phyloP scores from a whole-genome alignment of 2,329 filamentous ascomycete species.

The Cercospora zeae-maydis region DNA sequence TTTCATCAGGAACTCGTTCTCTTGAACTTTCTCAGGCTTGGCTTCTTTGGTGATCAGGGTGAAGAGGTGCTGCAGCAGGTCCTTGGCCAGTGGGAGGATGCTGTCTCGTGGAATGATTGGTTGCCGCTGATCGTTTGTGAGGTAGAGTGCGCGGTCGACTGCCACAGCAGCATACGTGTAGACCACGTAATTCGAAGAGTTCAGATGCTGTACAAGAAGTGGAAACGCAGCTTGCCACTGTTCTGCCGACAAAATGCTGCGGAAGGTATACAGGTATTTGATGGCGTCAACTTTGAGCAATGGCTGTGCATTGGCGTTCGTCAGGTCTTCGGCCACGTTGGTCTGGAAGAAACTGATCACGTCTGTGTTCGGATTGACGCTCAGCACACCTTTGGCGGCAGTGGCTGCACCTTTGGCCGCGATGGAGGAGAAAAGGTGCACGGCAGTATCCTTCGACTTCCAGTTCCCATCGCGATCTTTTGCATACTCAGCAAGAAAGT shows the following conservation, averaged over 20 bases:
- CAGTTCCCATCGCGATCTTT: slow-evolving; percentile 69
- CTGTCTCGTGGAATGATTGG: slow-evolving; percentile 76
- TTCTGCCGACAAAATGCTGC: slow-evolving; percentile 85
- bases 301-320: slow-evolving; percentile 68
- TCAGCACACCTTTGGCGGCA: slow-evolving; percentile 82
- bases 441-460: slow-evolving; percentile 97
- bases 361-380: slow-evolving; percentile 70
- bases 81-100: slow-evolving; percentile 77
- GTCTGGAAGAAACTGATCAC: slow-evolving; percentile 94
- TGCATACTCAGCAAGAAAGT: slow-evolving; percentile 72
- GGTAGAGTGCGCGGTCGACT: slow-evolving; percentile 85
- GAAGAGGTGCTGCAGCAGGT: slow-evolving; percentile 86
- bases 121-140: slow-evolving; percentile 70
- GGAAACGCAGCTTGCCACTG: slow-evolving; percentile 90
- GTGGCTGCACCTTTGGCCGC: slow-evolving; percentile 89
- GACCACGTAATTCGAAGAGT: slow-evolving; percentile 87
- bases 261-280: slow-evolving; percentile 96
- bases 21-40: slow-evolving; percentile 87
- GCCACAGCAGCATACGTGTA: slow-evolving; percentile 97
- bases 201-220: slow-evolving; percentile 85
- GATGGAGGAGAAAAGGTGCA: slow-evolving; percentile 92
- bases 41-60: slow-evolving; percentile 80
- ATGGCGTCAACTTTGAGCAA: slow-evolving; percentile 97
- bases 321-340: slow-evolving; percentile 83
- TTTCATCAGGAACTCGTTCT: slow-evolving; percentile 98